Conservation (phyloP, 768 basidiomycete species). For the Neoboletus magnificus region DNA sequence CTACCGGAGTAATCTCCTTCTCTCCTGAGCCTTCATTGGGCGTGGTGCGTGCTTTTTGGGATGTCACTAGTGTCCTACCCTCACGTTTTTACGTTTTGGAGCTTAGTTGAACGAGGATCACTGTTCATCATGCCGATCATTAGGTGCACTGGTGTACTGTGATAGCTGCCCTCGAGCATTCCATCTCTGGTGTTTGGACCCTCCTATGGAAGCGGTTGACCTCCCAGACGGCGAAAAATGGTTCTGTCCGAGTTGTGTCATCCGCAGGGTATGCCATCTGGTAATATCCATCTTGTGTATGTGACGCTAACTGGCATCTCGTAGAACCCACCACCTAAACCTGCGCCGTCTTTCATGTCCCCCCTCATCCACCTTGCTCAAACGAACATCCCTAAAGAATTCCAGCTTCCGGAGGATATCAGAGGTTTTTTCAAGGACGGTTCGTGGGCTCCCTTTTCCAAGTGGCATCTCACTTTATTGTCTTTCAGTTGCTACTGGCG, state of each 20-base stretch:
- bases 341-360: constrained; percentile 66
- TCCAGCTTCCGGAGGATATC: constrained; percentile 82
- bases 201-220: constrained; percentile 86
- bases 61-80: constrained; percentile 7
- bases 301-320: constrained; percentile 12
- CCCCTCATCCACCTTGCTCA: constrained; percentile 71
- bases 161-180: constrained; percentile 96
- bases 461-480: constrained; percentile 13
- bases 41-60: constrained; percentile 32
- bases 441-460: constrained; percentile 36
- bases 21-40: constrained; percentile 34
- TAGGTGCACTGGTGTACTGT: constrained; percentile 89
- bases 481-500: constrained; percentile 66
- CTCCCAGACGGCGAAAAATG: constrained; percentile 77
- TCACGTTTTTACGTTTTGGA: constrained; percentile 12
- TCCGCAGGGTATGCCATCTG: constrained; percentile 54
- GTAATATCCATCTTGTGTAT: background rate
- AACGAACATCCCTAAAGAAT: constrained; percentile 71
- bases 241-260: constrained; percentile 73
- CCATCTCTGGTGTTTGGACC: constrained; percentile 95
- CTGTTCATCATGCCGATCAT: constrained; percentile 78
- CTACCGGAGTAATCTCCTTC: constrained; percentile 33
- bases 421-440: constrained; percentile 84
- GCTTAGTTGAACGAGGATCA: constrained; percentile 71
- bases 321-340: constrained; percentile 62